Base-by-base conservation (phyloP, 1,139 yeast species). In the Arxiozyma bovina region DNA sequence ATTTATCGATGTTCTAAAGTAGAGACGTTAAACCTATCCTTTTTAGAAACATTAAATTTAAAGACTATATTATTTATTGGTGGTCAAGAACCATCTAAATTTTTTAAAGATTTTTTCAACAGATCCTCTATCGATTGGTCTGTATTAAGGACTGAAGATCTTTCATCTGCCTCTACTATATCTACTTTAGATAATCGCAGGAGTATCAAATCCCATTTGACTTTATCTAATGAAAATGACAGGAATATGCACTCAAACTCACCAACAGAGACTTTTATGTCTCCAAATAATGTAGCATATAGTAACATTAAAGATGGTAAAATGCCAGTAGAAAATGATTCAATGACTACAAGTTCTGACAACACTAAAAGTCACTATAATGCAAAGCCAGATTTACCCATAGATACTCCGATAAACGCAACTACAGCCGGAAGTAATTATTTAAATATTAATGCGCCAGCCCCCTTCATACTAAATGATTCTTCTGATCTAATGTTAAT, bases 401-500 rank as follows among this genome's bases (percentile, higher is more conserved):
- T 15, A 6, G n/a, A 34, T 4, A 15, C 40, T 34, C 12, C n/a
- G 6, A 12, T 34, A 3, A 34, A 34, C 30, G 11, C 11, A 34
- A 12, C 40, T 6, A 12, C 6, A 34, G 6, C 40, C 3, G 40
- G 6, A 34, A 15, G 2, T 15, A 34, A 12, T 8, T 4, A 34
- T 34, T 15, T 34, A 12, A 34, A 15, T 34, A 6, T 34, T 15
- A 34, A 34, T 15, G 25, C 20, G 15, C 41, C 30, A 18, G 20
- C 49, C 12, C 18, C 47, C 6, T 66, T 64, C 49, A 56, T 55
- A 42, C 52, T 68, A 23, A 63, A 68, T 1, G 75, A 71, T 52
- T 60, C 74, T 49, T 86, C 84, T 59, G 84, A 80, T 57, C 81
- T 90, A 84, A 85, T 85, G 91, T 74, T 85, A 47, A 77, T 85